These are phyloP conservation scores for Neurospora terricola DNA, from an alignment of 495 filamentous ascomycete genomes.

Conservation along the genomic window DNA sequence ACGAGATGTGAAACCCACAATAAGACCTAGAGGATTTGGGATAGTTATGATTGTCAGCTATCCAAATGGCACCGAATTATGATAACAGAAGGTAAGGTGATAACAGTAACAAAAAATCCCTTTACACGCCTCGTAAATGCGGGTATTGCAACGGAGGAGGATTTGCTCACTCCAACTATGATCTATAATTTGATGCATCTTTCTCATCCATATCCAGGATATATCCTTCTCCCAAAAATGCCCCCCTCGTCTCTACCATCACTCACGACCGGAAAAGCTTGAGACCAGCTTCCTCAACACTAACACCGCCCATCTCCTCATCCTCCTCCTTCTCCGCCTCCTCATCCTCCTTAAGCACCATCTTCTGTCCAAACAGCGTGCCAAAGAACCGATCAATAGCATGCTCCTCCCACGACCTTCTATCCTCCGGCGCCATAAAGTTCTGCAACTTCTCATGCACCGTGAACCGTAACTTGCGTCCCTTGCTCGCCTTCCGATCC, in stretches of 20 bases:
- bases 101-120: not conserved
- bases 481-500: constrained; percentile 92
- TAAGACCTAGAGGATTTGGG: not conserved
- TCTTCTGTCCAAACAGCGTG: constrained; percentile 72
- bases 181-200: not conserved
- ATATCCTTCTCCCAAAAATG: not conserved
- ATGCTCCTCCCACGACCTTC: constrained; percentile 61
- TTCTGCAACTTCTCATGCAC: constrained; percentile 97
- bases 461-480: constrained; percentile 81
- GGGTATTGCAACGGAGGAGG: not conserved
- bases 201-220: not conserved
- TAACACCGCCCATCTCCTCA: constrained; percentile 46
- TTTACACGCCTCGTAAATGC: not conserved
- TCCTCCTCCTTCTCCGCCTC: constrained; percentile 36
- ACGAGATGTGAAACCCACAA: not conserved
- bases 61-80: not conserved
- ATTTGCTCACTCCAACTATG: not conserved
- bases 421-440: constrained; percentile 91
- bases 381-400: constrained; percentile 84
- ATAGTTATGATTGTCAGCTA: not conserved
- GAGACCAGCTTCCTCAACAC: constrained; percentile 56
- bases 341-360: constrained; percentile 61
- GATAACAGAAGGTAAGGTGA: not conserved
- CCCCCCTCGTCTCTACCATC: not conserved
- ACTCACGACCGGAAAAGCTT: constrained; percentile 57